phyloP scores from a whole-genome alignment of 78 protist species.

The Dictyostelium firmibasis region DNA sequence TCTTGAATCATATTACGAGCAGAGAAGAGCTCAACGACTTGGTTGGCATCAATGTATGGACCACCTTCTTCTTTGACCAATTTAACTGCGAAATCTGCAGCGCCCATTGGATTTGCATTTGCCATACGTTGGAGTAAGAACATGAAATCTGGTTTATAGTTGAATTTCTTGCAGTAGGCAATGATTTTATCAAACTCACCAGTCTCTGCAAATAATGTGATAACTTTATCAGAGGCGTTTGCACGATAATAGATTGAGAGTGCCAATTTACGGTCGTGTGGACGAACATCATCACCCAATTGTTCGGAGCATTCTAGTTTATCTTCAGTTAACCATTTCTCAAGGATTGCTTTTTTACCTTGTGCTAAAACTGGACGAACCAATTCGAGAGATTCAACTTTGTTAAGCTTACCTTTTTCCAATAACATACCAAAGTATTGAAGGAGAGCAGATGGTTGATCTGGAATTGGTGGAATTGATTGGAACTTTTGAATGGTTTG shows the following conservation, averaged over 20 bases:
- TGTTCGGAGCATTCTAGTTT: constrained; percentile 98
- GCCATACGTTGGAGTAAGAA: constrained; percentile 80
- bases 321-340: constrained; percentile 97
- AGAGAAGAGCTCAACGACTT: constrained; percentile 94
- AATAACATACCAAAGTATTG: constrained; percentile 96
- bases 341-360: constrained; percentile 91
- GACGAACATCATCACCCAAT: constrained; percentile 96
- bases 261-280: constrained; percentile 85
- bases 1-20: constrained; percentile 90
- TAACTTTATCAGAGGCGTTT: constrained; percentile 89
- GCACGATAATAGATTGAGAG: constrained; percentile 95
- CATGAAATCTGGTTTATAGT: constrained; percentile 90
- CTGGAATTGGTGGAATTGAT: constrained; percentile 79
- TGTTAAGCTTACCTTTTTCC: constrained; percentile 95
- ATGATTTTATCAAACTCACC: constrained; percentile 95
- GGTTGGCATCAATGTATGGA: constrained; percentile 83
- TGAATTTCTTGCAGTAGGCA: constrained; percentile 92
- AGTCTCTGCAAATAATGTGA: constrained; percentile 92
- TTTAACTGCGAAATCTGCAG: constrained; percentile 91
- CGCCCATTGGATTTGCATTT: constrained; percentile 91
- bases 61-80: constrained; percentile 85
- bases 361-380: constrained; percentile 94
- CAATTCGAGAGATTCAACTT: constrained; percentile 96
- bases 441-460: constrained; percentile 92
- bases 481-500: constrained; percentile 95